phyloP scores from a whole-genome alignment of 768 basidiomycete genomes.

The Mycena filopes region DNA sequence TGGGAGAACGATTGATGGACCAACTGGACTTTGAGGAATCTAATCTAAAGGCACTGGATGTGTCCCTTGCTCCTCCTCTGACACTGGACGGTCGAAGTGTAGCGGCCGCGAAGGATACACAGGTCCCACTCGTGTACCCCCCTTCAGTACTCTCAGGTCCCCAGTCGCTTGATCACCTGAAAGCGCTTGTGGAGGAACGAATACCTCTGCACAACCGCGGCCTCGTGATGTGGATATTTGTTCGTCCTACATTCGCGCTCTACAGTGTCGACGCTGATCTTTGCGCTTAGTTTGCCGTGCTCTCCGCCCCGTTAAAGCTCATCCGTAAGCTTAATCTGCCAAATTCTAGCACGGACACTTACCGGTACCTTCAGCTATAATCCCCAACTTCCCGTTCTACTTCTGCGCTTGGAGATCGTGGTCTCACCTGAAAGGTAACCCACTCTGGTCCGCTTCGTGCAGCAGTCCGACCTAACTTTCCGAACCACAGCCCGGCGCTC shows the following conservation, averaged over 20 bases:
- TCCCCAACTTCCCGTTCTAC: conserved; percentile 68
- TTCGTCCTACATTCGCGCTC: conserved; percentile 1
- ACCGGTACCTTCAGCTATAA: conserved; percentile 48
- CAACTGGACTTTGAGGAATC: conserved; percentile 65
- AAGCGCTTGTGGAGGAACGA: conserved; percentile 25
- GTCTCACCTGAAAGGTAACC: conserved; percentile 61
- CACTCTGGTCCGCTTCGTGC: too few species aligned
- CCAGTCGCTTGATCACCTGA: conserved; percentile 28
- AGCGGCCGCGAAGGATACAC: conserved; percentile 5
- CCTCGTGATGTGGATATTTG: conserved; percentile 21
- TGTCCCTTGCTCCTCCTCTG: conserved; percentile 54
- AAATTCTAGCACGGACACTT: background rate
- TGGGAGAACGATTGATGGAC: conserved; percentile 62
- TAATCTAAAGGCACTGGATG: conserved; percentile 60
- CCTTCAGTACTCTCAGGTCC: conserved; percentile 25
- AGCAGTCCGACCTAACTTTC: background rate
- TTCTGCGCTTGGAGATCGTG: conserved; percentile 68
- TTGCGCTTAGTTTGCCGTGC: conserved; percentile 44
- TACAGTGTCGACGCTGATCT: background rate
- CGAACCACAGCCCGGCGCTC: conserved; percentile 22
- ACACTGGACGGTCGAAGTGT: conserved; percentile 8
- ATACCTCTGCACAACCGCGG: conserved; percentile 28
- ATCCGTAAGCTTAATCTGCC: conserved; percentile 52
- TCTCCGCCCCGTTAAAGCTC: conserved; percentile 61
- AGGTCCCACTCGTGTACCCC: conserved; percentile 29